Evolutionary conservation across 805 yeast species (phyloP).

Genomic region (Schwanniomyces pseudopolymorphus): DNA sequence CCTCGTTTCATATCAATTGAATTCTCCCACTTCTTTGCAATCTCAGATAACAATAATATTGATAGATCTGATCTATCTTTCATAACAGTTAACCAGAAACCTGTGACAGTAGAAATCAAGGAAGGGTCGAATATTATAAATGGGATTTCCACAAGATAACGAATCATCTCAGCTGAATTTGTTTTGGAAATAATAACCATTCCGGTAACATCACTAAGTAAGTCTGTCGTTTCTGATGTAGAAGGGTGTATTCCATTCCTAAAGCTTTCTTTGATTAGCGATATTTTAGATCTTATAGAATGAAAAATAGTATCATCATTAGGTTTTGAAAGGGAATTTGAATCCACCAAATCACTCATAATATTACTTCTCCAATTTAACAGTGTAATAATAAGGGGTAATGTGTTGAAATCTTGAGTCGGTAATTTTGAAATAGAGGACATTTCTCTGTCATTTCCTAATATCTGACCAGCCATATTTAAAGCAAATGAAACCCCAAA

Average conservation of each 20-base stretch:
- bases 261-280: constrained; percentile 11
- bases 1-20: constrained; percentile 63
- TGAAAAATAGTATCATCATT: constrained; percentile 28
- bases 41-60: constrained; percentile 62
- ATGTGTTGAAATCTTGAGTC: constrained; percentile 48
- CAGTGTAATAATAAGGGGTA: constrained; percentile 74
- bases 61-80: constrained; percentile 63
- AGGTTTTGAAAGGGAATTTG: constrained; percentile 24
- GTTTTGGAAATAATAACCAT: constrained; percentile 29
- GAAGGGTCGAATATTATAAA: constrained; percentile 61
- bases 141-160: constrained; percentile 65
- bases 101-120: constrained; percentile 62
- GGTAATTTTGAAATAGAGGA: constrained; percentile 44
- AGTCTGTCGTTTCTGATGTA: constrained; percentile 31
- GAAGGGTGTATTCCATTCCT: constrained; percentile 9
- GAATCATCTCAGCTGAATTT: constrained; percentile 46
- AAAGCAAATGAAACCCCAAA: constrained; percentile 89
- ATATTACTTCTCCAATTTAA: constrained; percentile 65
- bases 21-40: constrained; percentile 66
- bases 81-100: constrained; percentile 79
- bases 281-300: constrained; percentile 26
- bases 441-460: constrained; percentile 66
- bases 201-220: constrained; percentile 48
- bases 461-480: constrained; percentile 76
- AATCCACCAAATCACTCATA: constrained; percentile 31